Base-by-base conservation (phyloP, 495 filamentous ascomycete genomes). In the Mytilinidion resinicola region DNA sequence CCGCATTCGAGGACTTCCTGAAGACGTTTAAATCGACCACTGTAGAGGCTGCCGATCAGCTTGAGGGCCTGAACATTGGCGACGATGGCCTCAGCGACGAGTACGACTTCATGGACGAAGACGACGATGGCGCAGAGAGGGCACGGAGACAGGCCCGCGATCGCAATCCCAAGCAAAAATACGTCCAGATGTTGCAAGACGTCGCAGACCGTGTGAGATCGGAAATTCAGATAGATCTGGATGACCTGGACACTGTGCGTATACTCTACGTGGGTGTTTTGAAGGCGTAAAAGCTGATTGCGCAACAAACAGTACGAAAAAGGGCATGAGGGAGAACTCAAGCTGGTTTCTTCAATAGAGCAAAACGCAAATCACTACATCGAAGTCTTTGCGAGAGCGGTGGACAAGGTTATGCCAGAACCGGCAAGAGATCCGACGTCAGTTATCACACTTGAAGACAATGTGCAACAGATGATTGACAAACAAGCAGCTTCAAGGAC, bases 361-460 rank as follows among this genome's bases (percentile, higher is more conserved):
- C 80, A 79, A 47, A 98, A 98, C 69, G 88, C 93, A n/a, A 84
- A 88, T 55, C 95, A 95, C 67, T 98, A 97, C 67, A 84, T 96
- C 62, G 95, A 98, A 66, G 82, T 96, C 55, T 70, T 97, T 37
- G 91, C 92, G 4, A 76, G 87, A 61, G 93, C 95, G 4, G 85
- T 95, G 41, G 93, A 98, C 74, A 85, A 83, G 49, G 77, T 89
- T 34, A 84, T 98, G 82, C 93, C 93, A 0, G 77, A 81, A 53
- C 88, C 90, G 47, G 86, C 83, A 4, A 80, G 76, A 47, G 89
- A 93, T 59, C 78, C 91, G 61, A 87, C 84, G 83, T 91, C 38
- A 17, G 11, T 48, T 62, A 48, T n/a, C 33, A 35, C 33, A n/a
- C 10, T 20, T n/a, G 12, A 17, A 19, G 3, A 11, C 21, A 34